Percentiles rank a stretch among this genome's conserved stretches.
These are phyloP conservation scores for Naematelia aurantialba DNA, from an alignment of 768 basidiomycete species.

Conservation along the genomic window DNA sequence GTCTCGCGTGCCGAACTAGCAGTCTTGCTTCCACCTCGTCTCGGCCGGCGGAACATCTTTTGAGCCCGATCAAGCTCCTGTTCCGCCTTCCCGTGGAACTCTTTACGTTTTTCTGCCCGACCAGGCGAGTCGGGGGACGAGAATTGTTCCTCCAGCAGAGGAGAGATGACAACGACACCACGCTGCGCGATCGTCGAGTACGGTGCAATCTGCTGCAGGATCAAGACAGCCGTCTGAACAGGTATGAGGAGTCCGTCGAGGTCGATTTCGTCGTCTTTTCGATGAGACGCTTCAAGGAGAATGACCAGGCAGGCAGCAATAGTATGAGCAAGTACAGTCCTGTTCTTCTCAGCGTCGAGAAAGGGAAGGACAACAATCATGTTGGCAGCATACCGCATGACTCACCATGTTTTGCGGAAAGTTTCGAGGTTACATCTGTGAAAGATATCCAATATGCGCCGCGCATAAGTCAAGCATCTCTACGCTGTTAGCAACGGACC, in stretches of 20 bases:
- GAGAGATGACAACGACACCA: background rate
- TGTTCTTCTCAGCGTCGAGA: background rate
- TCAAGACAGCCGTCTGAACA: background rate
- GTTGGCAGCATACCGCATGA: too few relatives aligned
- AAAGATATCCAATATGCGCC: slow-evolving; percentile 7
- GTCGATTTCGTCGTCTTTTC: background rate
- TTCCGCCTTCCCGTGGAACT: background rate
- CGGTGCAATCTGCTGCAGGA: background rate
- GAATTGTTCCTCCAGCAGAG: background rate
- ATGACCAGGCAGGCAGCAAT: slow-evolving; percentile 5
- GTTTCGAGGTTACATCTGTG: slow-evolving; percentile 4
- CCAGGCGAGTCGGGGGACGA: background rate
- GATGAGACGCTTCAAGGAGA: slow-evolving; percentile 7
- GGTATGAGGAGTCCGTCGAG: background rate
- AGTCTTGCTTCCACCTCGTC: background rate
- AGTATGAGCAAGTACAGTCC: slow-evolving; percentile 5
- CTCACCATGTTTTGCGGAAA: slow-evolving; percentile 7
- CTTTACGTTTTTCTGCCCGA: background rate
- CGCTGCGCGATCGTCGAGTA: background rate
- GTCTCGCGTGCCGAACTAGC: background rate
- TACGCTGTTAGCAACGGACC: background rate
- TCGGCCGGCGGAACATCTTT: background rate
- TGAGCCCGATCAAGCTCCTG: background rate
- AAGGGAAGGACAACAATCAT: too few relatives aligned
- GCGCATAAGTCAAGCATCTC: slow-evolving; percentile 9